Conservation (phyloP, 768 basidiomycete genomes). For the Paxillus rubicundulus region DNA sequence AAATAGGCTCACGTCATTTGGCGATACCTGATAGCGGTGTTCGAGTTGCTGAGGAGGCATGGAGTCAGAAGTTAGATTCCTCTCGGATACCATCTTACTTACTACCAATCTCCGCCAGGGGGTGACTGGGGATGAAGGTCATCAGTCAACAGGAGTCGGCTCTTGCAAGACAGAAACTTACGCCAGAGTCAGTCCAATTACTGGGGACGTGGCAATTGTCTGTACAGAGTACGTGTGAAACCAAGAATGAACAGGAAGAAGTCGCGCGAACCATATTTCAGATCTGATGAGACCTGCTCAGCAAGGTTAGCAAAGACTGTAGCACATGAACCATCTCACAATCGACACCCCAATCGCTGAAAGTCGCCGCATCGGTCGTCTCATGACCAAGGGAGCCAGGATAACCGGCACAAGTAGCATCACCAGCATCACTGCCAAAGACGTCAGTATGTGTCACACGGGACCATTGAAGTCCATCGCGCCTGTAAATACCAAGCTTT, state of each 20-base stretch:
- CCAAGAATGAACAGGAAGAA: neutral
- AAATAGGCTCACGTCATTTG: constrained; percentile 45
- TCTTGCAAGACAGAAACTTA: constrained; percentile 18
- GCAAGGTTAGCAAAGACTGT: neutral
- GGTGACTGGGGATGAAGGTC: constrained; percentile 25
- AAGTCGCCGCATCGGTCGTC: constrained; percentile 48
- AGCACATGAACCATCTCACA: constrained; percentile 25
- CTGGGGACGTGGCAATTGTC: constrained; percentile 55
- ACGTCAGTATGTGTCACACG: neutral
- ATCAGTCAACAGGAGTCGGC: neutral
- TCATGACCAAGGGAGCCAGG: constrained; percentile 57
- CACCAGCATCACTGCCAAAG: constrained; percentile 48
- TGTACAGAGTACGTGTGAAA: constrained; percentile 12
- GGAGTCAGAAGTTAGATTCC: neutral
- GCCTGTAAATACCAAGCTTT: constrained; percentile 54
- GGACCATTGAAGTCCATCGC: neutral
- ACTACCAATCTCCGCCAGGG: constrained; percentile 48
- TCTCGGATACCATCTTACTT: constrained; percentile 18
- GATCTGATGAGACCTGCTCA: constrained; percentile 22
- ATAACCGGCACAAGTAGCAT: constrained; percentile 49
- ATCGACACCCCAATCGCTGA: constrained; percentile 53
- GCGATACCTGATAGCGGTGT: constrained; percentile 55
- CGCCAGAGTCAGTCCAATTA: constrained; percentile 47
- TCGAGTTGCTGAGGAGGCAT: constrained; percentile 43
- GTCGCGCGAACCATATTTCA: constrained; percentile 50